These are phyloP conservation scores for Vigna nakashimae DNA, from an alignment of 306 rosid genomes.

Conservation along the genomic window DNA sequence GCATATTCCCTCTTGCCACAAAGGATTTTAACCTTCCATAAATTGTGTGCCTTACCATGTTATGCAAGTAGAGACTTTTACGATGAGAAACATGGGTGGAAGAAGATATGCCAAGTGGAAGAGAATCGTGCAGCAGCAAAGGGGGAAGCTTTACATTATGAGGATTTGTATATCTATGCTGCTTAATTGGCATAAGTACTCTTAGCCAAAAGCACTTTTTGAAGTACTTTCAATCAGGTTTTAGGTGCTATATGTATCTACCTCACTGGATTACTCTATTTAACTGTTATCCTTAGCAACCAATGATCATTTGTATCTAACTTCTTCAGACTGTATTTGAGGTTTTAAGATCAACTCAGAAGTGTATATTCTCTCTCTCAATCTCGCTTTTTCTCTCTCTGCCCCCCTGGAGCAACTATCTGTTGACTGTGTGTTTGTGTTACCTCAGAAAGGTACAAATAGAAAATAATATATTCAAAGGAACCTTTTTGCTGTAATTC, in stretches of 20 bases:
- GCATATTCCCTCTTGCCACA: conserved; percentile 21
- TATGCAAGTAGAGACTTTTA: conserved; percentile 22
- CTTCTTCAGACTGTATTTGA: conserved; percentile 29
- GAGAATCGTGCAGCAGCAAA: conserved; percentile 72
- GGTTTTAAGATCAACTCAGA: conserved; percentile 27
- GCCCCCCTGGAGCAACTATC: not conserved
- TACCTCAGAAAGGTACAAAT: conserved; percentile 40
- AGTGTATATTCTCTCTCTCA: conserved; percentile 9
- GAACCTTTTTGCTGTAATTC: conserved; percentile 5
- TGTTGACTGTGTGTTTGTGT: conserved; percentile 21
- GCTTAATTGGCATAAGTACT: conserved; percentile 75
- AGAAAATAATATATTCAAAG: conserved; percentile 17
- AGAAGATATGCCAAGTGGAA: conserved; percentile 75
- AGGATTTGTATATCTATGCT: conserved; percentile 86
- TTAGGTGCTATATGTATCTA: conserved; percentile 28
- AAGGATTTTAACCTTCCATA: conserved; percentile 42
- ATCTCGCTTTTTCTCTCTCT: not conserved
- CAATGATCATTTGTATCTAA: conserved; percentile 16
- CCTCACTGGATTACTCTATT: conserved; percentile 34
- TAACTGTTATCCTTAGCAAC: conserved; percentile 15
- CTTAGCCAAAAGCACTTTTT: conserved; percentile 43
- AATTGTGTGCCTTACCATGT: conserved; percentile 40
- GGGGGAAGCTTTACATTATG: conserved; percentile 78
- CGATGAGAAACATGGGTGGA: conserved; percentile 47
- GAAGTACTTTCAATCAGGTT: conserved; percentile 25